phyloP scores from a whole-genome alignment of 192 early-diverging fungal species.

The Tieghemiomyces parasiticus region DNA sequence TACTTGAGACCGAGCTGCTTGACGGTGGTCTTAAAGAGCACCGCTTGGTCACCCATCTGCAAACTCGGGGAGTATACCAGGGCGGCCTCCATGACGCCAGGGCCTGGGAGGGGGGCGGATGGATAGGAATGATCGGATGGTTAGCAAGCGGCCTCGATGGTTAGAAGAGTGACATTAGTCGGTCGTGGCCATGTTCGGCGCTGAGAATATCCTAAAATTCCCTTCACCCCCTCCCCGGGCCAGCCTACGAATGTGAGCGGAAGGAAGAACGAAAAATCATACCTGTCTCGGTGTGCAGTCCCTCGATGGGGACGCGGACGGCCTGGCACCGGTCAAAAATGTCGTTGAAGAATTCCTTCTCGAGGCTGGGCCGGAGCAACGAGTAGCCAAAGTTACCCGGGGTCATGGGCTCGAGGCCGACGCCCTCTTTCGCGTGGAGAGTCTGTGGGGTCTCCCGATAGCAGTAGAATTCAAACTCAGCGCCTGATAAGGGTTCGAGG shows the following conservation, averaged over 20 bases:
- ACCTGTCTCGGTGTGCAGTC: constrained; percentile 69
- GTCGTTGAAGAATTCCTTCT: constrained; percentile 54
- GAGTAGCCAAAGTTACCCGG: constrained; percentile 76
- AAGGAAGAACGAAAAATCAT: background rate
- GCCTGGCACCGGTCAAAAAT: constrained; percentile 44
- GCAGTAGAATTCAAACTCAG: constrained; percentile 67
- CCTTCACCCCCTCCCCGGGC: background rate
- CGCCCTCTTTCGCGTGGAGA: constrained; percentile 41
- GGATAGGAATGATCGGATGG: too few relatives aligned
- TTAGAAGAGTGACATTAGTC: background rate
- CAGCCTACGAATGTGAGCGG: background rate
- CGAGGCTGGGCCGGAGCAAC: constrained; percentile 40
- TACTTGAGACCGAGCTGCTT: constrained; percentile 56
- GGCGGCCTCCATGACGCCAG: constrained; percentile 70
- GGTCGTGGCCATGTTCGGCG: background rate
- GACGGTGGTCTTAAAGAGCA: constrained; percentile 56
- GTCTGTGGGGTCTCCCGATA: constrained; percentile 64
- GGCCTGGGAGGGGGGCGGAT: constrained; percentile 23
- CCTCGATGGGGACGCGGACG: constrained; percentile 52
- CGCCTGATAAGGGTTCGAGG: constrained; percentile 29
- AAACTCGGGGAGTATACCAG: constrained; percentile 43
- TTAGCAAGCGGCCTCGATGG: too few relatives aligned
- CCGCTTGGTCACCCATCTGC: constrained; percentile 51
- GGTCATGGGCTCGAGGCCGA: constrained; percentile 38
- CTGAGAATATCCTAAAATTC: background rate